These are phyloP conservation scores for Arabis hirsuta DNA, from an alignment of 345 rosid species.

Conservation along the genomic window DNA sequence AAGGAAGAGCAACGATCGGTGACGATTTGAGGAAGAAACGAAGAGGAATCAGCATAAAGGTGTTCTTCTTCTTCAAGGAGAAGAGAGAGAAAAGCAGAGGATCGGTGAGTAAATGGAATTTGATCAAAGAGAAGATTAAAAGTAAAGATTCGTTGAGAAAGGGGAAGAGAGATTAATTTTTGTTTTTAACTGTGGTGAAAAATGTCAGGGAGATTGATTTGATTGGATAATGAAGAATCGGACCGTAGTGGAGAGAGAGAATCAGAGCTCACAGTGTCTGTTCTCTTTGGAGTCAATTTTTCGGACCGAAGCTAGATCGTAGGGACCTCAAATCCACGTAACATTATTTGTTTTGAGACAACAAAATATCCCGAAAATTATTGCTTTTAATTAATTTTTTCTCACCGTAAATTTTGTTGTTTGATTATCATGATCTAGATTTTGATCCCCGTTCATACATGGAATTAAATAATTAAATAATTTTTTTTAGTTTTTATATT, in stretches of 20 bases:
- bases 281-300: slow-evolving; percentile 3
- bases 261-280: neutral
- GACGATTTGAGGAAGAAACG: slow-evolving; percentile 31
- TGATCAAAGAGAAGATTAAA: slow-evolving; percentile 29
- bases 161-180: neutral
- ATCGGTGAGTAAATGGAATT: slow-evolving; percentile 31
- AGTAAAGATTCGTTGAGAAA: slow-evolving; percentile 37
- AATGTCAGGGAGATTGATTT: neutral
- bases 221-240: slow-evolving; percentile 7
- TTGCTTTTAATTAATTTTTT: neutral
- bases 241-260: neutral
- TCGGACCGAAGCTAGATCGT: slow-evolving; percentile 7
- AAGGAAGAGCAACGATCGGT: slow-evolving; percentile 24
- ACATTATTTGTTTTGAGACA: neutral
- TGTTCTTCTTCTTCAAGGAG: slow-evolving; percentile 38
- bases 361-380: neutral
- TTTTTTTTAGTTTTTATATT: too few relatives aligned
- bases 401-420: neutral
- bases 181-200: slow-evolving; percentile 20
- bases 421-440: neutral
- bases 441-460: too few relatives aligned
- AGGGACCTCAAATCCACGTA: neutral
- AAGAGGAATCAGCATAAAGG: slow-evolving; percentile 46
- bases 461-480: too few relatives aligned
- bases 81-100: slow-evolving; percentile 18